These are phyloP conservation scores for Olyra latifolia DNA, from an alignment of 176 grass and related monocot genomes.

Conservation along the genomic window DNA sequence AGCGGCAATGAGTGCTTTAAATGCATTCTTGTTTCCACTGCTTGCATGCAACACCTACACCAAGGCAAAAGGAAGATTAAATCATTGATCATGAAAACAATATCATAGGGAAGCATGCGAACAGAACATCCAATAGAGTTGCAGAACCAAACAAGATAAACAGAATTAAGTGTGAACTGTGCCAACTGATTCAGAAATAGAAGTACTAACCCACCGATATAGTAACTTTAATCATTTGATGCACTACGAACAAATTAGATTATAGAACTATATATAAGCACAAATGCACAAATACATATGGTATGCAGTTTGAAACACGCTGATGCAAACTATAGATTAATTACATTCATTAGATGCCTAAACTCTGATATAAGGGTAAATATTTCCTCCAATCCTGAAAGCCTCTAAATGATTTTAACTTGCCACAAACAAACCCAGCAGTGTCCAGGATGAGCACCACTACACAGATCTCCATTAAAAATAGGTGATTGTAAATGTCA, in stretches of 20 bases:
- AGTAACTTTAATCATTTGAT: background rate
- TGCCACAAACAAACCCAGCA: background rate
- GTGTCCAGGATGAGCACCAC: background rate
- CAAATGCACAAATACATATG: background rate
- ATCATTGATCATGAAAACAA: background rate
- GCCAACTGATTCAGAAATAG: background rate
- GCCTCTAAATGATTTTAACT: background rate
- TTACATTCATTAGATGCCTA: background rate
- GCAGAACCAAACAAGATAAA: background rate
- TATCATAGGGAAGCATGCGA: background rate
- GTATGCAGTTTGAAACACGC: background rate
- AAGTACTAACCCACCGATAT: background rate
- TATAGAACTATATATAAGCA: background rate
- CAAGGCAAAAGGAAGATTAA: background rate
- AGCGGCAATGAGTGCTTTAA: constrained; percentile 69
- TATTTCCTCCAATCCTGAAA: background rate
- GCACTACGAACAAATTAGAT: background rate
- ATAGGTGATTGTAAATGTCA: background rate
- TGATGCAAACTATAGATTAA: background rate
- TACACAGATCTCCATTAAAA: background rate
- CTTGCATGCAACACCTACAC: constrained; percentile 54
- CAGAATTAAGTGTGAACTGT: background rate
- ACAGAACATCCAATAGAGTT: background rate
- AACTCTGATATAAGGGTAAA: background rate
- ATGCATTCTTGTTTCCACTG: constrained; percentile 70